Conservation (phyloP, 371 early-diverging fungal genomes). For the Mortierella sp. region DNA sequence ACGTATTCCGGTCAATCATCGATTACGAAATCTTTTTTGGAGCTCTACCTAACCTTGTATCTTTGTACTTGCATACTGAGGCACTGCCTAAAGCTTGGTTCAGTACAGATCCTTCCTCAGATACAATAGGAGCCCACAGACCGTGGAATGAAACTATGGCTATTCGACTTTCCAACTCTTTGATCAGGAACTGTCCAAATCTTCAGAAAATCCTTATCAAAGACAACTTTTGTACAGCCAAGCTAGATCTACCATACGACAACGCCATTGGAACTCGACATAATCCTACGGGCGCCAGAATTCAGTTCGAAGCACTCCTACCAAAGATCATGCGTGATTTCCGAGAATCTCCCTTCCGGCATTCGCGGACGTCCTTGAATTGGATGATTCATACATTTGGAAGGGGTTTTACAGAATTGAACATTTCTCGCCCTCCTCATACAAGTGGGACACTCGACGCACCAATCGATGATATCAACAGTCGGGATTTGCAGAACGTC, state of each 20-base stretch:
- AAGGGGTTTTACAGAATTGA: background rate
- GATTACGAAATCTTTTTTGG: slow-evolving; percentile 1
- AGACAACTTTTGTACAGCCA: background rate
- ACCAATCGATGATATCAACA: background rate
- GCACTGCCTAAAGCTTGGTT: background rate
- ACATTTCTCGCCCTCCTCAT: background rate
- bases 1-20: background rate
- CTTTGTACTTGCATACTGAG: background rate
- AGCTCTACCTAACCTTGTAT: slow-evolving; percentile 3
- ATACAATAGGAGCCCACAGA: too few species aligned
- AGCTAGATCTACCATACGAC: background rate
- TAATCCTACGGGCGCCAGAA: background rate
- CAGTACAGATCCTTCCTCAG: background rate
- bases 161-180: background rate
- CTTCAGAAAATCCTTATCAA: background rate
- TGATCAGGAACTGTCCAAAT: slow-evolving; percentile 1
- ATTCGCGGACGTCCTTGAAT: background rate
- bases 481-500: slow-evolving; percentile 2
- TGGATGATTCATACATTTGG: slow-evolving; percentile 4
- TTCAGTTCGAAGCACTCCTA: background rate
- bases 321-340: background rate
- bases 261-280: background rate
- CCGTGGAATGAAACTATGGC: background rate
- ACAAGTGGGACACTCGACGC: background rate
- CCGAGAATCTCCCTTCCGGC: background rate